Base-by-base conservation (phyloP, 2,329 filamentous ascomycete species). In the Hypoxylon sp. region DNA sequence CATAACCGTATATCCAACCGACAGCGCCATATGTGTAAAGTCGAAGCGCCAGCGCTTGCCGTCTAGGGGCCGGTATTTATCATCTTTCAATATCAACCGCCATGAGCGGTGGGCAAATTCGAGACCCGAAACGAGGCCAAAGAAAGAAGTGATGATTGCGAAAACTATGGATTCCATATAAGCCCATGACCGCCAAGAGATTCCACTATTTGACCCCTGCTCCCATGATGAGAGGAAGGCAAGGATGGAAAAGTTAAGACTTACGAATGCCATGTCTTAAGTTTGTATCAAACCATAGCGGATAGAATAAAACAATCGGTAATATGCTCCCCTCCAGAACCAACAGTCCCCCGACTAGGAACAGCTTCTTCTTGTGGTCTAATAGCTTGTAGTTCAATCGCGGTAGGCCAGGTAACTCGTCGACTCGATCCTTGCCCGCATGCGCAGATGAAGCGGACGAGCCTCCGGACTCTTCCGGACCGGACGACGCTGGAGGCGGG, bases 51-150 rank as follows among this genome's bases (percentile, higher is more conserved):
- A 85, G 5, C 82, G 77, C 57, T 76, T 78, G 47, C 80, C 81
- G 30, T 82, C 82, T n/a, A 84, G 71, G 0, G 84, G 84, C 1
- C 84, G 81, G 72, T 84, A 86, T 54, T 80, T 83, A 55, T 83
- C 80, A 69, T 82, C 79, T 70, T 81, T 81, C 67, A 81, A 80
- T 53, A 85, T 81, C 53, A 86, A 77, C 14, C 84, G 81, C 61
- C 83, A 75, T 0, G 80, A 82, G 9, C 84, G 80, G 48, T 85
- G 75, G 25, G 76, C 83, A 61, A 85, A 85, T 68, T 86, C 84
- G 60, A 85, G 76, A 59, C 85, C 85, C 5, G 84, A 85, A n/a
- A 85, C 81, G 25, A 84, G 79, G 59, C 84, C 84, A 79, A 84
- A 87, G 66, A 86, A 84, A 34, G 83, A 83, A 0, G 84, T 85